These are phyloP conservation scores for Candida boleticola DNA, from an alignment of 805 yeast species.

Conservation along the genomic window DNA sequence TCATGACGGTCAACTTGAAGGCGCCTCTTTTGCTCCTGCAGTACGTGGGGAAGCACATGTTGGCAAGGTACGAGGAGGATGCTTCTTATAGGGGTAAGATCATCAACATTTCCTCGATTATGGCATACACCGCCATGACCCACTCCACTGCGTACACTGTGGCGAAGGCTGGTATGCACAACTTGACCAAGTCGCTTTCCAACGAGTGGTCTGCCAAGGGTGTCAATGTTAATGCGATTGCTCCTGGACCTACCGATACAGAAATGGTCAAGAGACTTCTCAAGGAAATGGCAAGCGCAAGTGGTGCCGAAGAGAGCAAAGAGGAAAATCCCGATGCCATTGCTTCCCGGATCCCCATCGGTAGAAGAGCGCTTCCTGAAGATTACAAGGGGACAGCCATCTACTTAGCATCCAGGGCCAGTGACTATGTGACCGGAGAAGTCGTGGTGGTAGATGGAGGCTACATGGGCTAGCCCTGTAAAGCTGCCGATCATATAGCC, in stretches of 20 bases:
- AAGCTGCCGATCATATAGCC: too few relatives aligned
- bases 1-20: conserved; percentile 10
- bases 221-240: conserved; percentile 37
- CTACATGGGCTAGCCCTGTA: neutral
- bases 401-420: conserved; percentile 33
- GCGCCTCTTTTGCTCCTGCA: conserved; percentile 12
- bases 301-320: conserved; percentile 17
- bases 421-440: conserved; percentile 36
- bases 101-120: conserved; percentile 36
- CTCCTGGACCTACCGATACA: conserved; percentile 42
- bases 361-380: conserved; percentile 32
- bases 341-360: conserved; percentile 25
- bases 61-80: conserved; percentile 8
- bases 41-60: conserved; percentile 11
- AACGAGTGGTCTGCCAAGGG: conserved; percentile 33
- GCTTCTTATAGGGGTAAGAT: conserved; percentile 28
- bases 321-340: conserved; percentile 12
- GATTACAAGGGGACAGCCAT: conserved; percentile 34
- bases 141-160: conserved; percentile 31
- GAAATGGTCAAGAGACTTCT: conserved; percentile 29
- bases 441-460: conserved; percentile 38
- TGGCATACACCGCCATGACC: conserved; percentile 29
- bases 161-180: conserved; percentile 36
- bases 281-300: conserved; percentile 21
- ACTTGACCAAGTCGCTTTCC: conserved; percentile 36